These are phyloP conservation scores for Cephaloascus albidus DNA, from an alignment of 805 yeast genomes.

Conservation along the genomic window DNA sequence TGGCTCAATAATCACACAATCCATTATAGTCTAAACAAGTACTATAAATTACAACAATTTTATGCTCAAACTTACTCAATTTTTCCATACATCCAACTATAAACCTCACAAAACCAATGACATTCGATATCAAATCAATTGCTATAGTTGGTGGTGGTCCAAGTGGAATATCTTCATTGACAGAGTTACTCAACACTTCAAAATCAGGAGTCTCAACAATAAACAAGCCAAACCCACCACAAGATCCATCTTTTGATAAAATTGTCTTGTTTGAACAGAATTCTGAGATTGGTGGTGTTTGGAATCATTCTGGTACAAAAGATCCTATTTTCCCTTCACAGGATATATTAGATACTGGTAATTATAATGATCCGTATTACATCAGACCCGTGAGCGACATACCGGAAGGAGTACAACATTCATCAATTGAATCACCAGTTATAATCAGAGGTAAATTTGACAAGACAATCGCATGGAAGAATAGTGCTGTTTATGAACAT, in stretches of 20 bases:
- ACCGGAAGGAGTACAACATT: constrained; percentile 6
- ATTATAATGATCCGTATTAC: constrained; percentile 21
- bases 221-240: constrained; percentile 1
- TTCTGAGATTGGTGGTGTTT: constrained; percentile 32
- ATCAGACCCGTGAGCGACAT: constrained; percentile 10
- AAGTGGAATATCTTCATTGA: constrained; percentile 24
- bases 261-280: constrained; percentile 37
- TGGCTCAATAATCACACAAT: too few relatives aligned
- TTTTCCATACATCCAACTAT: too few relatives aligned
- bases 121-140: constrained; percentile 11
- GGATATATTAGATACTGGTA: constrained; percentile 16
- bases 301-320: constrained; percentile 18
- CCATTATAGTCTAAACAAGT: too few relatives aligned
- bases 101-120: too few relatives aligned
- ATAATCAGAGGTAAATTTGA: constrained; percentile 5
- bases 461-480: constrained; percentile 23
- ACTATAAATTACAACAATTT: too few relatives aligned
- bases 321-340: constrained; percentile 20
- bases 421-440: constrained; percentile 11
- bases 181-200: constrained; percentile 19
- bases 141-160: constrained; percentile 35
- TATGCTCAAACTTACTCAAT: too few relatives aligned
- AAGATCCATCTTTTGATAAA: constrained; percentile 16
- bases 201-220: constrained; percentile 16
- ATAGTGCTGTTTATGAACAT: constrained; percentile 25